A percentile compares a stretch with the other conserved stretches of the same genome.
Conservation (phyloP, 2,329 filamentous ascomycete species). For the Aureobasidium pullulans region DNA sequence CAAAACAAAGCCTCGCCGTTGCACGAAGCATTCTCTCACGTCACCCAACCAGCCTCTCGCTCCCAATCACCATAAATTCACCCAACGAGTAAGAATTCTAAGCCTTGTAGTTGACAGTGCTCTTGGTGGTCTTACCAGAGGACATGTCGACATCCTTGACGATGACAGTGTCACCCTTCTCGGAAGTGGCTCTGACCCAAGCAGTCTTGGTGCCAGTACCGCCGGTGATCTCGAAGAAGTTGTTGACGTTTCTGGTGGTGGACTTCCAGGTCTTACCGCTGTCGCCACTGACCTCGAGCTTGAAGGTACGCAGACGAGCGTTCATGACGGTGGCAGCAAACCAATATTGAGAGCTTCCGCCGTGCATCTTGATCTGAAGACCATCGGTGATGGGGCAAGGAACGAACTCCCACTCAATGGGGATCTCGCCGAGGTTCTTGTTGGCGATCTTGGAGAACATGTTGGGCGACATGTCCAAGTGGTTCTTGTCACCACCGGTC, state of each 20-base stretch:
- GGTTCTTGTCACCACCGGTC: constrained; percentile 15
- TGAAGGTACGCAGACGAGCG: constrained; percentile 48
- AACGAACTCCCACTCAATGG: constrained; percentile 38
- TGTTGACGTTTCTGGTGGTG: constrained; percentile 45
- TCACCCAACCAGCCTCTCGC: not conserved
- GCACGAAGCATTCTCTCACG: not conserved
- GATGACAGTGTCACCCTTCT: constrained; percentile 16
- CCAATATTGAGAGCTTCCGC: constrained; percentile 45
- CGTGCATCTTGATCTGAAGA: constrained; percentile 47
- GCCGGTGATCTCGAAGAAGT: constrained; percentile 20
- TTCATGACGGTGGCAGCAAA: constrained; percentile 60
- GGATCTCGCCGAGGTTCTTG: constrained; percentile 12
- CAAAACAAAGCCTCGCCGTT: not conserved
- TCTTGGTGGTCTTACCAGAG: not conserved
- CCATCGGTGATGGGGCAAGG: constrained; percentile 45
- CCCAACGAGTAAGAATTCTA: not conserved
- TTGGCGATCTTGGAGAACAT: constrained; percentile 16
- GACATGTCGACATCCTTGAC: constrained; percentile 19
- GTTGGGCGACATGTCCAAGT: constrained; percentile 16
- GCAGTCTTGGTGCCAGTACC: constrained; percentile 17
- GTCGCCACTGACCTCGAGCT: constrained; percentile 55
- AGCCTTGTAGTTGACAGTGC: constrained; percentile 3
- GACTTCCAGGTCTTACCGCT: constrained; percentile 51
- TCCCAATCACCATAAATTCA: not conserved
- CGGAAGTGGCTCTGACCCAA: constrained; percentile 18